Evolutionary conservation across 2,329 filamentous ascomycete genomes (phyloP).

Genomic region (Penicillium hordei): DNA sequence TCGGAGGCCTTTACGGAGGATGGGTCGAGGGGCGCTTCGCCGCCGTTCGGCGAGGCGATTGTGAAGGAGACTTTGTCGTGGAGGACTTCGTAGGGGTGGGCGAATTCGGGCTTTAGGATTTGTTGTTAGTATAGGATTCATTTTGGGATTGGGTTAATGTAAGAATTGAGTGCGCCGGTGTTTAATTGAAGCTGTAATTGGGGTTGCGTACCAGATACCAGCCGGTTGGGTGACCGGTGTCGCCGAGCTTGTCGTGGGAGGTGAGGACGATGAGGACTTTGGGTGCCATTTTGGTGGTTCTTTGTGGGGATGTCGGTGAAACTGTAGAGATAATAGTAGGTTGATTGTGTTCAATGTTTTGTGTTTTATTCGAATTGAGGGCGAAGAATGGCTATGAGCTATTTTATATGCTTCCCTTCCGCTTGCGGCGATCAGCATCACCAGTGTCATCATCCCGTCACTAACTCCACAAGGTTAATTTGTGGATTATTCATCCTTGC

Average conservation of each 20-base stretch:
- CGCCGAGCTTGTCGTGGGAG: conserved; percentile 54
- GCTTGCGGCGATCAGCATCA: not conserved
- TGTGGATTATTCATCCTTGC: not conserved
- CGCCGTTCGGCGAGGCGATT: conserved; percentile 63
- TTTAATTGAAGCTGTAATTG: not conserved
- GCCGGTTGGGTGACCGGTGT: conserved; percentile 57
- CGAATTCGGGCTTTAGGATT: conserved; percentile 53
- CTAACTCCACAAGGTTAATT: not conserved
- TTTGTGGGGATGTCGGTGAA: not conserved
- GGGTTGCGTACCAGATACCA: conserved; percentile 62
- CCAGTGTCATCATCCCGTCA: conserved; percentile 17
- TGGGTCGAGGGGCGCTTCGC: conserved; percentile 62
- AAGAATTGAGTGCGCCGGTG: too few species aligned
- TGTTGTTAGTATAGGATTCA: not conserved
- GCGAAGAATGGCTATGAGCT: not conserved
- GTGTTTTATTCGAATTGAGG: not conserved
- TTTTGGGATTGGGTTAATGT: not conserved
- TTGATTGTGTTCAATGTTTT: not conserved
- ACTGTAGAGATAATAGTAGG: too few species aligned
- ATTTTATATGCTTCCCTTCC: not conserved
- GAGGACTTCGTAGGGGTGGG: conserved; percentile 64
- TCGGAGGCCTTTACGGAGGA: conserved; percentile 56
- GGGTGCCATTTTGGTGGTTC: conserved; percentile 36
- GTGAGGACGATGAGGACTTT: conserved; percentile 72
- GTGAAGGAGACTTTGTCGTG: conserved; percentile 54